Base-by-base conservation (phyloP, 2,329 filamentous ascomycete species). In the Cercospora sp. region DNA sequence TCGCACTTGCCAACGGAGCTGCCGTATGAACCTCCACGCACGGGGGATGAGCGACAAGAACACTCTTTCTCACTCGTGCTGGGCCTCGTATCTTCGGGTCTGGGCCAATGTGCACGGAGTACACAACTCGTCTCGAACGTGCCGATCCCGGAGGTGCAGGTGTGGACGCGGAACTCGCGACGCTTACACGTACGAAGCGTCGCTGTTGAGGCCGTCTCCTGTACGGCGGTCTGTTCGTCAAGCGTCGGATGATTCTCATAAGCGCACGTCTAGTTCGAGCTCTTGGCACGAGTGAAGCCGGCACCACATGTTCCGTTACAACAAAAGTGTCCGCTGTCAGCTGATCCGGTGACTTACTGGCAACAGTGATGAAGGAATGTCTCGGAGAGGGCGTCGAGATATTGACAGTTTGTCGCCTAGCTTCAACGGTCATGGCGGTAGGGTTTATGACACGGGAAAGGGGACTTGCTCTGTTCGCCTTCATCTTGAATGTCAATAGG, bases 341-440 rank as follows among this genome's bases (percentile, higher is more conserved):
- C 30, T n/a, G 37, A 43, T 60, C 8, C 21, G 59, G 21, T 26
- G 59, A 45, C 34, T 26, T 28, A 43, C 37, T 61, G 37, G 32
- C 40, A 43, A 61, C 59, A 5, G 59, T 61, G 26, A 61, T 40
- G 34, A 49, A 26, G 9, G 59, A 61, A 24, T 61, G 34, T 28
- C 59, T 49, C 12, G 34, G 32, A 26, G 59, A 61, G 16, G 59
- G 59, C 32, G 37, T 21, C n/a, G 59, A 45, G 9, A 43, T 26
- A 30, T 37, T 12, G 28, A 45, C 24, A 45, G 37, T 61, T 28
- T 12, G 16, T 28, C 26, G 59, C 18, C 24, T 45, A 16, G 24
- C 59, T 43, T 61, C 37, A 26, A 43, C 18, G 24, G 18, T 26
- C 7, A 61, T 26, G 16, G 34, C 37, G 37, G 59, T 61, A 28